Evolutionary conservation across 345 rosid species (phyloP), one percentile per base, ranked within the genome.

Genomic region (Populus ilicifolia): DNA sequence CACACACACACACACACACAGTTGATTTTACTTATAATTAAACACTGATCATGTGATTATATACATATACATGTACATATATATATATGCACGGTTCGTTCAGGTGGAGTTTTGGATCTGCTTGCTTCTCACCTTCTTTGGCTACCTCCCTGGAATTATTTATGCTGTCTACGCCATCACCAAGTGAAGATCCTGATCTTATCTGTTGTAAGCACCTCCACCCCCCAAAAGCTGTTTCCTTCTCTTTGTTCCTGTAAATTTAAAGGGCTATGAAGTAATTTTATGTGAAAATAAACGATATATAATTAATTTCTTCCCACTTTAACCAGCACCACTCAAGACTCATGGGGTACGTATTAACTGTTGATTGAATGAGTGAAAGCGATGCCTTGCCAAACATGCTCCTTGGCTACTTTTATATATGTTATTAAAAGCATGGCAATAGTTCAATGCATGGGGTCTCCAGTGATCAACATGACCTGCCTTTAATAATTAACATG

Each of bases 61-160:
- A 33, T 4, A 33, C 29, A 27, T 27, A 27, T 27, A 27, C 29
- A 27, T 27, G 29, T 4, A 33, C 33, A 30, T 3, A 33, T 33
- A 33, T 33, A 33, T 33, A 4, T 33, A 33, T 0, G 9, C 33
- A 8, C 33, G 70, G 5, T 2, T 17, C 5, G 12, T 50, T 10
- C 80, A 93, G 97, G 85, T 54, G 46, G 94, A 92, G 87, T 92
- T 93, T 74, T 93, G 98, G 98, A 94, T 94, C 87, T 94, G 97
- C 84, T 83, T 94, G 84, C 9, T 90, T 4, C 83, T 94, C 46
- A 92, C 96, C 17, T 8, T 94, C 9, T 66, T 92, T 0, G 96
- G 98, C 0, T 94, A 88, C 75, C 27, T 92, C 64, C 98, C 98
- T 76, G 98, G 98, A 43, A 94, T 92, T 77, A 80, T 92, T 2